Percentiles rank a stretch among this genome's conserved stretches.
phyloP scores from a whole-genome alignment of 1,139 yeast genomes.

The Suhomyces bolitotheri region DNA sequence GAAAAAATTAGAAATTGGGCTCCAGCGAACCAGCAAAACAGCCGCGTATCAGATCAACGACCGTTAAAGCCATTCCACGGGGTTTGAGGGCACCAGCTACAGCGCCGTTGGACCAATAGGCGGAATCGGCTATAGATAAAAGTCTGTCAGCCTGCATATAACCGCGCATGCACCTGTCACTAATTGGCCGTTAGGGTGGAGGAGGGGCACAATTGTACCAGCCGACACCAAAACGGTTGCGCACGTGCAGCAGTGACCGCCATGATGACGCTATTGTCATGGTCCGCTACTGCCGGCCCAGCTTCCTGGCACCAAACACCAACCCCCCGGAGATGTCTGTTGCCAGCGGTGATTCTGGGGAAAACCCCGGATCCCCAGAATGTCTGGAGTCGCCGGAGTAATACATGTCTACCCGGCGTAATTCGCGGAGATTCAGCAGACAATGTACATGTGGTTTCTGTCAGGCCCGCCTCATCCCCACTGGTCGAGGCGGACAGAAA shows the following conservation, averaged over 20 bases:
- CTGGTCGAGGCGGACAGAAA: neutral
- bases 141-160: too few relatives aligned
- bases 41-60: too few relatives aligned
- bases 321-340: too few relatives aligned
- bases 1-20: too few relatives aligned
- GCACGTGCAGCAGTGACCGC: neutral
- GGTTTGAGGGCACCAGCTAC: too few relatives aligned
- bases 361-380: neutral
- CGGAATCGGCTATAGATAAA: too few relatives aligned
- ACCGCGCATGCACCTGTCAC: neutral
- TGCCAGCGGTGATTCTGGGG: neutral
- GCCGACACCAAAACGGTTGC: neutral
- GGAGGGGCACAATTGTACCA: neutral
- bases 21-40: too few relatives aligned
- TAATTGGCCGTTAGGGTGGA: neutral
- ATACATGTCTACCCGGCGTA: neutral
- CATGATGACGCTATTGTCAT: neutral
- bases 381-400: neutral
- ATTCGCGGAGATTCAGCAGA: neutral
- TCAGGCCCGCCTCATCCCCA: neutral
- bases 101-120: too few relatives aligned
- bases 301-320: too few relatives aligned
- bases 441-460: neutral
- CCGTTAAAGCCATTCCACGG: too few relatives aligned
- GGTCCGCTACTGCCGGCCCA: too few relatives aligned